A percentile compares a stretch with the other conserved stretches of the same genome.
These are phyloP conservation scores for Xylaria intraflava DNA, from an alignment of 495 filamentous ascomycete genomes.

Conservation along the genomic window DNA sequence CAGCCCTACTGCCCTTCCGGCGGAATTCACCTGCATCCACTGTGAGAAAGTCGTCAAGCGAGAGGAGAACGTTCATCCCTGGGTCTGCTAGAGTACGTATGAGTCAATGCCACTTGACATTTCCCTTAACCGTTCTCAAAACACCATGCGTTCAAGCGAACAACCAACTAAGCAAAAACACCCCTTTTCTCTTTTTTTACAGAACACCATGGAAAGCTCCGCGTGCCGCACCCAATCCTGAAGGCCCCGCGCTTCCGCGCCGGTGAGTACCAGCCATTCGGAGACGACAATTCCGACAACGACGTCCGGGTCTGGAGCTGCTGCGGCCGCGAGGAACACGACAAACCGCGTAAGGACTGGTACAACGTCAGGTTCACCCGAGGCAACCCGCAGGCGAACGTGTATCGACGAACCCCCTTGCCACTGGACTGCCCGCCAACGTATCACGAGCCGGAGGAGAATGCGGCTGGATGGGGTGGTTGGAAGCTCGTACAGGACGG, in stretches of 20 bases:
- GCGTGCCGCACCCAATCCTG: background rate
- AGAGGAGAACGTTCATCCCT: conserved; percentile 1
- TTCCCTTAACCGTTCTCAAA: too few relatives aligned
- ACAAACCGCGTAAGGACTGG: background rate
- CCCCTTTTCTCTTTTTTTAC: too few relatives aligned
- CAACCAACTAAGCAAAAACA: background rate
- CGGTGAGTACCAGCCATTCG: background rate
- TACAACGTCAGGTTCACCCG: background rate
- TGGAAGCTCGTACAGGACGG: background rate
- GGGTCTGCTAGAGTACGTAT: conserved; percentile 8
- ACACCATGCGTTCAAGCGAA: too few relatives aligned
- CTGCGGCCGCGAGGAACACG: background rate
- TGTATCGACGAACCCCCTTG: background rate
- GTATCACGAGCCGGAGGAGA: background rate
- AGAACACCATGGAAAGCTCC: background rate
- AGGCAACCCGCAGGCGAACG: background rate
- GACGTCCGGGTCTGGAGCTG: background rate
- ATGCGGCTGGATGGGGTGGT: background rate
- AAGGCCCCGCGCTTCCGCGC: background rate
- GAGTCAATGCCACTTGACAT: too few relatives aligned
- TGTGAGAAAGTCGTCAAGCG: background rate
- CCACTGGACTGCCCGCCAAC: background rate
- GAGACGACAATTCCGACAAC: background rate
- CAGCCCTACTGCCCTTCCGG: background rate
- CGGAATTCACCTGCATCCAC: conserved; percentile 1